phyloP scores from a whole-genome alignment of 2,329 filamentous ascomycete genomes.

The Bipolaris sorokiniana region DNA sequence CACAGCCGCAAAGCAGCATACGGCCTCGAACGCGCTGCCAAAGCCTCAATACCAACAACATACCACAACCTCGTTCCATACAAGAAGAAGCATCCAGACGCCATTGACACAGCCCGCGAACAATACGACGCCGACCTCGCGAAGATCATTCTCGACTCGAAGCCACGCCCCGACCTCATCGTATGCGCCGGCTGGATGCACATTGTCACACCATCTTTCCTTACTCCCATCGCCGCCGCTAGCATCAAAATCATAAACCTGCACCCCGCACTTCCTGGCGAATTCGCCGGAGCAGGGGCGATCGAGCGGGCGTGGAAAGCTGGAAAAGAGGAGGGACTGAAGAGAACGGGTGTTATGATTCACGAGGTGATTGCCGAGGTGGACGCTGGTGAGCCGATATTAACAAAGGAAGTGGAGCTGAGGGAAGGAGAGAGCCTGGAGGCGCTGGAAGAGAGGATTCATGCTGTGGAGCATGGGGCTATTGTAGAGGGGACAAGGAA shows the following conservation, averaged over 20 bases:
- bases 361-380: conserved; percentile 80
- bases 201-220: conserved; percentile 72
- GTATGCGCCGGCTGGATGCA: conserved; percentile 88
- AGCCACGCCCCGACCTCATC: conserved; percentile 68
- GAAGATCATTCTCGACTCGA: conserved; percentile 66
- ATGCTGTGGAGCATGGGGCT: conserved; percentile 75
- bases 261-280: conserved; percentile 75
- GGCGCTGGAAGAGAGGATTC: conserved; percentile 74
- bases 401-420: conserved; percentile 70
- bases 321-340: conserved; percentile 70
- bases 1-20: conserved; percentile 62
- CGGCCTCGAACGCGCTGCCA: conserved; percentile 66
- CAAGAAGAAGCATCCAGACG: conserved; percentile 68
- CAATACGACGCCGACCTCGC: conserved; percentile 80
- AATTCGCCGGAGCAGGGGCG: conserved; percentile 77
- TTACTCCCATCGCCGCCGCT: conserved; percentile 68
- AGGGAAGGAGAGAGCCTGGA: conserved; percentile 64
- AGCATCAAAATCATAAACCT: conserved; percentile 79
- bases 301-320: conserved; percentile 80
- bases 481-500: conserved; percentile 75
- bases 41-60: conserved; percentile 70
- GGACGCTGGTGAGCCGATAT: conserved; percentile 76
- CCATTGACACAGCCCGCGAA: conserved; percentile 61
- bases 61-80: conserved; percentile 84
- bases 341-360: conserved; percentile 81